Conservation (phyloP, 2,329 filamentous ascomycete genomes). For the Pseudogymnoascus sp. region DNA sequence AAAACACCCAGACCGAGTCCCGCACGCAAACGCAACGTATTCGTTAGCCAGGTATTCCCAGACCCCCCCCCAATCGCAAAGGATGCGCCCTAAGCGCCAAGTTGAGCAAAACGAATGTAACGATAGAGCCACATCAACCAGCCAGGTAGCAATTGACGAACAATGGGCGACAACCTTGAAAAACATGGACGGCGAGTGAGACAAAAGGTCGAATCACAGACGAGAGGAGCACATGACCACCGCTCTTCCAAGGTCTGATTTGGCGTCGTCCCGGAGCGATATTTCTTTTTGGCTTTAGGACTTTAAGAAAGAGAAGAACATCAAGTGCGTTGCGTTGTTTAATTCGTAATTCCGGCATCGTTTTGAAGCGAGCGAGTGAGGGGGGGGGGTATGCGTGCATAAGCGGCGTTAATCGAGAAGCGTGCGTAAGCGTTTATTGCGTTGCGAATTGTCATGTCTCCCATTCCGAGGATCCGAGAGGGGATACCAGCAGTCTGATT, state of each 20-base stretch:
- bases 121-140: not conserved
- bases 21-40: too few relatives aligned
- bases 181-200: not conserved
- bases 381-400: not conserved
- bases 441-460: not conserved
- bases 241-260: too few relatives aligned
- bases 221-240: not conserved
- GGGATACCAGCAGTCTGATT: not conserved
- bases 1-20: not conserved
- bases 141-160: not conserved
- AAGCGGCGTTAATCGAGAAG: not conserved
- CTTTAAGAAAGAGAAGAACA: not conserved
- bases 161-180: too few relatives aligned
- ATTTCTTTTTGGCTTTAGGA: not conserved
- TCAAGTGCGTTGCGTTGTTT: not conserved
- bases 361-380: not conserved
- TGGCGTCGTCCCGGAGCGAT: not conserved
- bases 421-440: not conserved
- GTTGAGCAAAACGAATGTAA: not conserved
- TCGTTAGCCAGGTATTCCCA: not conserved
- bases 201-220: not conserved
- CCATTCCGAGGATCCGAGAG: not conserved
- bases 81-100: not conserved
- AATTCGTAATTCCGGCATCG: not conserved
- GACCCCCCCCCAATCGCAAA: not conserved